A percentile compares a stretch with the other conserved stretches of the same genome.
Evolutionary conservation across 352 stramenopile genomes (phyloP).

Genomic region (Thalassiosira mediterranea): DNA sequence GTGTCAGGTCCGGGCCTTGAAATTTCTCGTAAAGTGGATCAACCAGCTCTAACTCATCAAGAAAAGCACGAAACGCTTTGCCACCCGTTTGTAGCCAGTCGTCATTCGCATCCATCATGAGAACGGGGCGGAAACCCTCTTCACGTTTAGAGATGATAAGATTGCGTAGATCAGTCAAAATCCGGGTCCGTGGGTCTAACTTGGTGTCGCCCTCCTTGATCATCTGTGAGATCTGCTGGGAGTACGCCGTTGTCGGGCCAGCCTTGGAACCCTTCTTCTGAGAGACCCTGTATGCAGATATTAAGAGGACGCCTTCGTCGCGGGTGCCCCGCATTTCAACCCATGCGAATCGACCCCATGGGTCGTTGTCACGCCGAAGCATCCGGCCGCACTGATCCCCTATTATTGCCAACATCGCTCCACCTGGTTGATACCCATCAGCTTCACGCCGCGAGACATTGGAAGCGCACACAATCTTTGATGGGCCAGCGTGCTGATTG

Average conservation of each 20-base stretch:
- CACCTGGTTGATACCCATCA: slow-evolving; percentile 23
- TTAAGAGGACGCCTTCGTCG: slow-evolving; percentile 25
- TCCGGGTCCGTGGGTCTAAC: neutral
- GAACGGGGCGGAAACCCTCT: neutral
- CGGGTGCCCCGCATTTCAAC: neutral
- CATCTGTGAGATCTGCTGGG: neutral
- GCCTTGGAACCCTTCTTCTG: neutral
- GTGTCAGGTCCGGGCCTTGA: neutral
- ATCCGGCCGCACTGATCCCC: slow-evolving; percentile 6
- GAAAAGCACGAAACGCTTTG: slow-evolving; percentile 1
- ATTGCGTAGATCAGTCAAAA: neutral
- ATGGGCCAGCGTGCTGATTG: neutral
- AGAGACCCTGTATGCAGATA: slow-evolving; percentile 21
- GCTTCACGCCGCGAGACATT: neutral
- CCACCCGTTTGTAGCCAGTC: neutral
- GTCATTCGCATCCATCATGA: slow-evolving; percentile 22
- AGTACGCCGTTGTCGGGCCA: slow-evolving; percentile 6
- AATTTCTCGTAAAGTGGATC: slow-evolving; percentile 17
- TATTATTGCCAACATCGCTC: slow-evolving; percentile 1
- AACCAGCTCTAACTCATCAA: neutral
- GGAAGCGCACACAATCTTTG: neutral
- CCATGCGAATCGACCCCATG: slow-evolving; percentile 18
- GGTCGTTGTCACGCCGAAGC: neutral
- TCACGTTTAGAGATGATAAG: slow-evolving; percentile 1
- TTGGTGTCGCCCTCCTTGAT: neutral